These are phyloP conservation scores for Monilinia fructicola DNA, from an alignment of 2,329 filamentous ascomycete genomes.

Conservation along the genomic window DNA sequence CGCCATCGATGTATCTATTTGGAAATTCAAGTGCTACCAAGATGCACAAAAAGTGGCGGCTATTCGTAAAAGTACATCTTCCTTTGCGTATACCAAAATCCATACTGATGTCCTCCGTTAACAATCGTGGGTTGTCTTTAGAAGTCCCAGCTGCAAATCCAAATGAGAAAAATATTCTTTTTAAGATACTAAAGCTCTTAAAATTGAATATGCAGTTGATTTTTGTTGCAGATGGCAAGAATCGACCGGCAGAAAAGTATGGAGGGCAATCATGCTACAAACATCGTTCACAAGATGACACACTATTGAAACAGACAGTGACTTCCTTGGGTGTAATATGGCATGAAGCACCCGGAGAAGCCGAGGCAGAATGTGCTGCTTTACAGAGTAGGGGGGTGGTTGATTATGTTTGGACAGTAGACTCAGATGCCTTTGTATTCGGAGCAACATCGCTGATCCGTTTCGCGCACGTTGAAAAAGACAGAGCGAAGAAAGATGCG, in stretches of 20 bases:
- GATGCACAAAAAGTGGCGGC: slow-evolving; percentile 65
- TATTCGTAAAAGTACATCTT: slow-evolving; percentile 48
- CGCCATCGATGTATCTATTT: slow-evolving; percentile 90
- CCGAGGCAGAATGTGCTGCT: slow-evolving; percentile 88
- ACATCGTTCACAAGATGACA: slow-evolving; percentile 24
- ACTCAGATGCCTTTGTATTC: slow-evolving; percentile 96
- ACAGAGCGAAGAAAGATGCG: background rate
- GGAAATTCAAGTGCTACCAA: slow-evolving; percentile 87
- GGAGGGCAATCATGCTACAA: background rate
- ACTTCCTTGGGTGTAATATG: slow-evolving; percentile 77
- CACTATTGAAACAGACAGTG: slow-evolving; percentile 51
- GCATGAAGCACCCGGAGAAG: slow-evolving; percentile 87
- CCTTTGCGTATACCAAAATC: background rate
- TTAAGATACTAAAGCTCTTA: slow-evolving; percentile 74
- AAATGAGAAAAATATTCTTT: slow-evolving; percentile 58
- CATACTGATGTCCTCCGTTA: background rate
- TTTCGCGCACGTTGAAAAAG: slow-evolving; percentile 62
- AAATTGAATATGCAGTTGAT: slow-evolving; percentile 73
- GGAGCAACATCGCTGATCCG: slow-evolving; percentile 74
- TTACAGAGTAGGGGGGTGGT: slow-evolving; percentile 77
- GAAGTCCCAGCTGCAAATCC: slow-evolving; percentile 46
- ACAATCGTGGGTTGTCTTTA: background rate
- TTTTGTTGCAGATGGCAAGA: slow-evolving; percentile 86
- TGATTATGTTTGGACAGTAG: slow-evolving; percentile 88
- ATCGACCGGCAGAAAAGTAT: slow-evolving; percentile 58